These are phyloP conservation scores for Chytridiales sp. DNA, from an alignment of 371 early-diverging fungal species.

Conservation along the genomic window DNA sequence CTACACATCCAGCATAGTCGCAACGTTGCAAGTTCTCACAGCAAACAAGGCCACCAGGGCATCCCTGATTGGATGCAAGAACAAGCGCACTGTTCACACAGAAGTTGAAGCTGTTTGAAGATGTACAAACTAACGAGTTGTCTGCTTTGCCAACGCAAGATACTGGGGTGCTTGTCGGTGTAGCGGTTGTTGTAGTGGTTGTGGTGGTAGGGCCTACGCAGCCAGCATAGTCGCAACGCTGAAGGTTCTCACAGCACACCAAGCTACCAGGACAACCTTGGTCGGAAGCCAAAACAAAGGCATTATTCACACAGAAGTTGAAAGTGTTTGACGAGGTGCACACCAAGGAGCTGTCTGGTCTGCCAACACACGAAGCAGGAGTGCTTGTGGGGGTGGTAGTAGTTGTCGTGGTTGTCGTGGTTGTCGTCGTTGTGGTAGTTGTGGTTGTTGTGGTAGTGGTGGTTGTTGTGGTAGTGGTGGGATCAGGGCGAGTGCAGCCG, in stretches of 20 bases:
- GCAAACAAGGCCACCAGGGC: conserved; percentile 16
- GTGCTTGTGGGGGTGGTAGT: not conserved
- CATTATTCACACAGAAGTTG: not conserved
- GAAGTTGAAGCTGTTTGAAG: conserved; percentile 4
- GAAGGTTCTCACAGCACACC: conserved; percentile 5
- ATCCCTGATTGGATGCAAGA: conserved; percentile 4
- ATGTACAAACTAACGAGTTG: conserved; percentile 8
- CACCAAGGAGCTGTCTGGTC: conserved; percentile 17
- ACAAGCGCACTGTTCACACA: conserved; percentile 3
- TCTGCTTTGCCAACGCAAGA: conserved; percentile 3
- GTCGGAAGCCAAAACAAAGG: not conserved
- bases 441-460: conserved; percentile 5
- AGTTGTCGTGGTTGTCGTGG: conserved; percentile 14
- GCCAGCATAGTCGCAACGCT: not conserved
- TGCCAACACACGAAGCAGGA: conserved; percentile 1
- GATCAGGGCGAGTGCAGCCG: not conserved
- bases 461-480: not conserved
- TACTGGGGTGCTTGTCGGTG: not conserved
- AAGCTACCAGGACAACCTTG: not conserved
- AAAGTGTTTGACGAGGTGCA: conserved; percentile 20
- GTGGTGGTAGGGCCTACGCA: not conserved
- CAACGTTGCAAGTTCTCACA: conserved; percentile 21
- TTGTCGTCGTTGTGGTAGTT: conserved; percentile 1
- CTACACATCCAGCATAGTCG: conserved; percentile 8
- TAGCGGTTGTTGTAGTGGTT: not conserved